Evolutionary conservation across 2,329 filamentous ascomycete genomes (phyloP), one percentile per base, ranked within the genome.

Genomic region (Aspergillus cejpii): DNA sequence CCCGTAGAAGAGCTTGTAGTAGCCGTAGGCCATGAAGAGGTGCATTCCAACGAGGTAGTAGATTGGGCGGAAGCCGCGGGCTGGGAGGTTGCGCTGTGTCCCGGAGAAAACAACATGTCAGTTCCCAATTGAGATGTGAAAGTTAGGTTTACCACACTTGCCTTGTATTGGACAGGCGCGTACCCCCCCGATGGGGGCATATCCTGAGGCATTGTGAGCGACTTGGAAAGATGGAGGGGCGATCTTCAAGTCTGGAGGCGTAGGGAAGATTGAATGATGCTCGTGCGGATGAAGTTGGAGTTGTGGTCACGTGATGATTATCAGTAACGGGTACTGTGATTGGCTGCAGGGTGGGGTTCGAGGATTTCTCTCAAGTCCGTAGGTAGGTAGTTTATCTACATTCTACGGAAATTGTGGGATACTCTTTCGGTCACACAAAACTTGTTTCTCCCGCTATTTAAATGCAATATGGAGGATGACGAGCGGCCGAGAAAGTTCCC

Each of bases 181-280:
- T 98, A 98, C 78, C 92, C 92, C 76, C 91, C 92, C 65, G 73
- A 70, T 60, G 92, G 92, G 75, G 92, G 92, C 81, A 98, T 87
- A 78, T 98, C 92, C 79, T 97, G 90, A 76, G 86, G 83, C 91
- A 97, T 96, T 65, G 55, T 83, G 61, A 43, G n/a, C 43, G 49
- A 49, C 47, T 49, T 45, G 42, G 45, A 50, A 51, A 45, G 39
- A 44, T 39, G 44, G 45, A 48, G 19, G 49, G 51, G 54, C 49
- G 56, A 51, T 44, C 46, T 49, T 47, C 33, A 20, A 36, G 14
- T 24, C 37, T 26, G 24, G 24, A 4, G 37, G 11, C 20, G 20
- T 14, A 17, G 11, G 43, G 31, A 37, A 41, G 43, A 47, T 41
- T 41, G 36, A 37, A 44, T 50, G 50, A 50, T 50, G 50, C 44